A percentile compares a stretch with the other conserved stretches of the same genome.
Conservation (phyloP, 805 yeast species). For the Ogataea corticis region DNA sequence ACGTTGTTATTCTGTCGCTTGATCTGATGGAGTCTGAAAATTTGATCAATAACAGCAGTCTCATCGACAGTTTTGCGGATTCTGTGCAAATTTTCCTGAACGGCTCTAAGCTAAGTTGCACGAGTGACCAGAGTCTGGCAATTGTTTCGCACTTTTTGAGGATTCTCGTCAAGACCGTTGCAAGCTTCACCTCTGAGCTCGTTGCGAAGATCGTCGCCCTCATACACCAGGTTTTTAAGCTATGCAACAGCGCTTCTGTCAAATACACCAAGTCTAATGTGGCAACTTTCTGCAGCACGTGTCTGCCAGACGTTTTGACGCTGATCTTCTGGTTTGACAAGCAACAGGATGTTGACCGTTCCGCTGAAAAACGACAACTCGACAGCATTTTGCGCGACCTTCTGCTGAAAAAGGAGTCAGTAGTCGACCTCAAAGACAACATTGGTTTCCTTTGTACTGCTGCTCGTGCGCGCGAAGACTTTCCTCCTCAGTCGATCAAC, state of each 20-base stretch:
- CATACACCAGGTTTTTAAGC: constrained; percentile 19
- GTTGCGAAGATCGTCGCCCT: constrained; percentile 6
- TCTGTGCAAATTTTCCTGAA: constrained; percentile 20
- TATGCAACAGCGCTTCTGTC: constrained; percentile 25
- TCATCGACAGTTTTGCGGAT: constrained; percentile 22
- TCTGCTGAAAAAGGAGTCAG: constrained; percentile 29
- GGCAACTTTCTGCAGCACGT: constrained; percentile 26
- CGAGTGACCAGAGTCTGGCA: constrained; percentile 30
- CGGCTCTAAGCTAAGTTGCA: constrained; percentile 16
- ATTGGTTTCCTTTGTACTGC: constrained; percentile 33
- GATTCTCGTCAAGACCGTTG: constrained; percentile 1
- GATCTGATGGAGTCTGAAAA: constrained; percentile 17
- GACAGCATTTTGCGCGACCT: constrained; percentile 28
- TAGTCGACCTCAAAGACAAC: constrained; percentile 30
- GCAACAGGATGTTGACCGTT: neutral
- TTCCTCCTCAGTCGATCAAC: constrained; percentile 27
- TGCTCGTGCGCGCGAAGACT: constrained; percentile 13
- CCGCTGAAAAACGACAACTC: constrained; percentile 1
- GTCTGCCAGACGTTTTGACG: constrained; percentile 25
- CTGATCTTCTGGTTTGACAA: constrained; percentile 5
- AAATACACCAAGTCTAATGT: constrained; percentile 30
- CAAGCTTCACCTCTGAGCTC: constrained; percentile 3
- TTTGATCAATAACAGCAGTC: constrained; percentile 22
- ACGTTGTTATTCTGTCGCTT: constrained; percentile 33
- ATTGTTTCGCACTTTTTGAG: constrained; percentile 18